Base-by-base conservation (phyloP, 2,329 filamentous ascomycete species). In the Nigrospora osmanthi region DNA sequence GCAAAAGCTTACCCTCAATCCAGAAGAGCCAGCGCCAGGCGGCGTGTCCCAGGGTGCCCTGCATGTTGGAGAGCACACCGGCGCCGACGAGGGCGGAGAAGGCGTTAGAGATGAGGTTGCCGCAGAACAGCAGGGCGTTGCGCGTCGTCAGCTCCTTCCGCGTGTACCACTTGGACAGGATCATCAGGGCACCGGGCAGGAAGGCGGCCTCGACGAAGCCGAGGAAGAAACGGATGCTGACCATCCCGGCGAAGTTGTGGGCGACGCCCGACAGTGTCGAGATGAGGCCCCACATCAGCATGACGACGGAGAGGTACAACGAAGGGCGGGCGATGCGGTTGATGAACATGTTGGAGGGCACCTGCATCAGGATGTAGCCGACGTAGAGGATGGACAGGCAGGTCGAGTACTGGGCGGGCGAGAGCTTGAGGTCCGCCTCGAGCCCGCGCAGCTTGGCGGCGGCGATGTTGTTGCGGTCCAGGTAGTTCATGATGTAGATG, bases 401-500 rank as follows among this genome's bases (percentile, higher is more conserved):
- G 3, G 80, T 82, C 46, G 80, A 74, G 57, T 86, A 86, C 58
- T 87, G 67, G 3, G 71, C 73, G 52, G 76, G 66, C 13, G 38
- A 19, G 5, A 49, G 47, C 2, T 23, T 34, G 17, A 85, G 63
- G 42, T 86, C 83, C 10, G 69, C 67, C 46, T 84, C 76, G 16
- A 87, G 66, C 6, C 82, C 81, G 56, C 80, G 78, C 43, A 87
- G 69, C 17, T 78, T 73, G 1, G 83, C 83, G 1, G 81, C 74
- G 2, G 81, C 81, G 50, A 86, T 84, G 60, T 85, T 83, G 59
- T 83, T 83, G 33, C 80, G 69, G 54, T 84, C 80, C 30, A 81
- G 69, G 61, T 87, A 89, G 64, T 89, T 88, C 63, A 85, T 72
- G 59, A 89, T 86, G 57, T 88, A 89, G 67, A 89, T 85, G 51